phyloP scores from a whole-genome alignment of 352 stramenopile genomes.

The Phytopythium aichiense region DNA sequence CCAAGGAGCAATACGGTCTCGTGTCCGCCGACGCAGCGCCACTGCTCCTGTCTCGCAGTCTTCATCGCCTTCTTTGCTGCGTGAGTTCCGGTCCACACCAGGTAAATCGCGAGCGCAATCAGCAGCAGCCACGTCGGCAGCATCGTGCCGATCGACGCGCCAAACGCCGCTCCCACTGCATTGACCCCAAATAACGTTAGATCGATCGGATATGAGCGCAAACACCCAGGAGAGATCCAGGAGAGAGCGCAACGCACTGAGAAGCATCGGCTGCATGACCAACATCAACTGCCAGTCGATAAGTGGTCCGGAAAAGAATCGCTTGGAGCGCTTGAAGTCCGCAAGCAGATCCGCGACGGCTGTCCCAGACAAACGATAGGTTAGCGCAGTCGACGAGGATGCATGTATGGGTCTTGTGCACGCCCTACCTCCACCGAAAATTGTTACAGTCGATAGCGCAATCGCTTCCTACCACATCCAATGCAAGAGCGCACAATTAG shows the following conservation, averaged over 20 bases:
- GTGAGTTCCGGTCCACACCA: conserved; percentile 71
- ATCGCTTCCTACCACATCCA: conserved; percentile 59
- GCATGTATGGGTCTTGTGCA: background rate
- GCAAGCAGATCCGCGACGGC: conserved; percentile 5
- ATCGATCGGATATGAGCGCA: conserved; percentile 1
- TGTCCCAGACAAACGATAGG: background rate
- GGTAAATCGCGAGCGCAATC: conserved; percentile 76
- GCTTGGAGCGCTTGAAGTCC: conserved; percentile 8
- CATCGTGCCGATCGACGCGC: conserved; percentile 86
- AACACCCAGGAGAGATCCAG: background rate
- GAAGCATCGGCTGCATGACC: conserved; percentile 89
- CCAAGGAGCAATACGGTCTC: conserved; percentile 28
- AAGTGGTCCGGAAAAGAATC: conserved; percentile 38
- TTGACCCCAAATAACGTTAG: background rate
- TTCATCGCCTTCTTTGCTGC: conserved; percentile 72
- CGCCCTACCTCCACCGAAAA: conserved; percentile 74
- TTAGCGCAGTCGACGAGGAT: background rate
- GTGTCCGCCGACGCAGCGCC: conserved; percentile 23
- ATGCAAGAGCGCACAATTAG: background rate
- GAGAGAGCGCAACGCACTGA: conserved; percentile 16
- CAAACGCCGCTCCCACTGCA: conserved; percentile 36
- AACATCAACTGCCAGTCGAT: conserved; percentile 95
- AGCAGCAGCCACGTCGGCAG: conserved; percentile 77
- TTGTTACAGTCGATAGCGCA: conserved; percentile 87
- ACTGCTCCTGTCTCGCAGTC: conserved; percentile 80